phyloP scores from a whole-genome alignment of 108 stramenopile genomes.

The Cyclostephanos tholiformis region DNA sequence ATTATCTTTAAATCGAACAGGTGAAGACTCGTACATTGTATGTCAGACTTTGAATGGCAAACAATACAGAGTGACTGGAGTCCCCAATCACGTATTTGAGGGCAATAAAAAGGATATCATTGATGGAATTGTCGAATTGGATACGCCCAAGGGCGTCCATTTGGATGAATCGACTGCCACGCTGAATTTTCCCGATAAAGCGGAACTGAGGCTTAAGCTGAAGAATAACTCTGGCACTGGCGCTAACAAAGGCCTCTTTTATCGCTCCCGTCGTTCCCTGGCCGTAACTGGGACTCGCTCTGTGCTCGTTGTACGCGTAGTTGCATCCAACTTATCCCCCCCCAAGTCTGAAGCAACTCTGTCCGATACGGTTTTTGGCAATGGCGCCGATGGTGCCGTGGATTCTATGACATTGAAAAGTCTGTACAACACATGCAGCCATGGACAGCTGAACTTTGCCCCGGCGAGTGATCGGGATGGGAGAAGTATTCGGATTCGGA shows the following conservation, averaged over 20 bases:
- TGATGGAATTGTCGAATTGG: neutral
- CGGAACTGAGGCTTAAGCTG: neutral
- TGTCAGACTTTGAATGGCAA: neutral
- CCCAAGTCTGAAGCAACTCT: neutral
- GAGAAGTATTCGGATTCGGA: neutral
- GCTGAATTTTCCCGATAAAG: neutral
- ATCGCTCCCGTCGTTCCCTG: neutral
- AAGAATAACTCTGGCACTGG: neutral
- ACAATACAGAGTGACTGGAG: neutral
- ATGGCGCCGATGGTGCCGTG: constrained; percentile 4
- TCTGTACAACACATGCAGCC: constrained; percentile 17
- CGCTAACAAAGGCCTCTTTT: neutral
- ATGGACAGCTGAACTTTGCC: constrained; percentile 27
- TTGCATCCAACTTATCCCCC: constrained; percentile 8
- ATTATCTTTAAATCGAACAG: too few relatives aligned
- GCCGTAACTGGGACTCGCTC: neutral
- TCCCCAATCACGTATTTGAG: neutral
- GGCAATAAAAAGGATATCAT: neutral
- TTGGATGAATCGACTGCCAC: neutral
- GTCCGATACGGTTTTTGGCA: constrained; percentile 8
- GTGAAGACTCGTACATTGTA: too few relatives aligned
- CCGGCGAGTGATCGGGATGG: neutral
- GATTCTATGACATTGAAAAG: constrained; percentile 17
- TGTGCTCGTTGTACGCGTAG: constrained; percentile 23
- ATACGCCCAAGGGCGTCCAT: neutral